Percentiles rank a stretch among this genome's conserved stretches.
These are phyloP conservation scores for Fraxinus excelsior DNA, from an alignment of 257 asterid species.

Conservation along the genomic window DNA sequence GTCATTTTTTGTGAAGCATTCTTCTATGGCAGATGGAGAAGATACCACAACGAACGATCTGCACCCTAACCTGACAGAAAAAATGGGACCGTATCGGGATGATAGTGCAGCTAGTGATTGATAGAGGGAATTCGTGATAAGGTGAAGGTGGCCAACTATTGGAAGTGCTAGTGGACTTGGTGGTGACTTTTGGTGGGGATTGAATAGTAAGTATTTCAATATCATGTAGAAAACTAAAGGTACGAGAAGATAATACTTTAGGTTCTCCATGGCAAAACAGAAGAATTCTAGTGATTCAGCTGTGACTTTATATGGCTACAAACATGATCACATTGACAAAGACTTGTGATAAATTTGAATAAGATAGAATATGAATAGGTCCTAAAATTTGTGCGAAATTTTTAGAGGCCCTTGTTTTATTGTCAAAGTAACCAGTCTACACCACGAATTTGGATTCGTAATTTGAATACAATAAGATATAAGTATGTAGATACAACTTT, in stretches of 20 bases:
- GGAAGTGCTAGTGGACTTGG: constrained; percentile 58
- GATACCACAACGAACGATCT: constrained; percentile 41
- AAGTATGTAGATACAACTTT: no score
- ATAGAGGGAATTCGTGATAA: constrained; percentile 42
- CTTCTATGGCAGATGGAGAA: constrained; percentile 53
- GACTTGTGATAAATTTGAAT: not conserved
- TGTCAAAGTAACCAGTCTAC: no score
- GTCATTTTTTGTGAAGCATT: constrained; percentile 62
- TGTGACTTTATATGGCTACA: not conserved
- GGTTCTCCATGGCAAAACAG: constrained; percentile 26
- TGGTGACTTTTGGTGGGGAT: constrained; percentile 26
- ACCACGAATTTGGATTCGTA: no score
- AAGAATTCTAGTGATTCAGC: not conserved
- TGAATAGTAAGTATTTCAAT: constrained; percentile 10
- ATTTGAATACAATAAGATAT: no score
- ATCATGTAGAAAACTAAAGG: constrained; percentile 14
- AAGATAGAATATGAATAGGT: not conserved
- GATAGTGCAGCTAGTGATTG: constrained; percentile 35
- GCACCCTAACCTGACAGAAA: constrained; percentile 48
- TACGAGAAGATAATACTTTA: constrained; percentile 11
- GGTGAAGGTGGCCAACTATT: constrained; percentile 60
- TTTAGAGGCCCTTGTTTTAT: not conserved
- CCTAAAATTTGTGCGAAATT: not conserved
- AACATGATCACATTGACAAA: not conserved
- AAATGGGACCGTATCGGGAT: constrained; percentile 42